phyloP scores from a whole-genome alignment of 208 protist genomes.

The Trypanosomatidae sp. region DNA sequence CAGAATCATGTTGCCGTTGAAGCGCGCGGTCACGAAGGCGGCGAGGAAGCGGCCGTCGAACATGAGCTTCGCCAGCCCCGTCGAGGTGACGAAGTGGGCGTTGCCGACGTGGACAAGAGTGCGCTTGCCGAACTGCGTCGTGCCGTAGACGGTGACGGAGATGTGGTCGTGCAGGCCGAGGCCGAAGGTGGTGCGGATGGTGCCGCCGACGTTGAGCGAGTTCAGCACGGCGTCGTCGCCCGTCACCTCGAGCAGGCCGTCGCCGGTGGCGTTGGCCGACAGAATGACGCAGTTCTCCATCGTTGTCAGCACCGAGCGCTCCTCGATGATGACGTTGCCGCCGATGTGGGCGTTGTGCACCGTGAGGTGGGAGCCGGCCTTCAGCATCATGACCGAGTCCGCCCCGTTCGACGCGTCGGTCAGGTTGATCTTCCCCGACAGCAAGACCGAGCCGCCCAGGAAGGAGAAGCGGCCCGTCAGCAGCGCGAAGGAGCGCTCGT shows the following conservation, averaged over 20 bases:
- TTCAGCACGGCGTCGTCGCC: constrained; percentile 56
- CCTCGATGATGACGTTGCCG: constrained; percentile 37
- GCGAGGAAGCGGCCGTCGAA: constrained; percentile 40
- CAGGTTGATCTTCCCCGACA: constrained; percentile 53
- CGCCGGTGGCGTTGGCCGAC: constrained; percentile 40
- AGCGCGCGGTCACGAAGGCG: constrained; percentile 33
- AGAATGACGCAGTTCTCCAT: constrained; percentile 46
- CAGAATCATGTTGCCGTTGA: constrained; percentile 57
- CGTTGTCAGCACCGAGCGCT: constrained; percentile 43
- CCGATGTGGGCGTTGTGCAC: constrained; percentile 40
- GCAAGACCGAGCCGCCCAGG: constrained; percentile 41
- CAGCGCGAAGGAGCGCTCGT: constrained; percentile 47
- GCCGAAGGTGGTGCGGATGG: constrained; percentile 28
- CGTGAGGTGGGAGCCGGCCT: constrained; percentile 32
- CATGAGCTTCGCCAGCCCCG: constrained; percentile 44
- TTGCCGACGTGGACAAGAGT: constrained; percentile 39
- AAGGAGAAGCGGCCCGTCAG: constrained; percentile 61
- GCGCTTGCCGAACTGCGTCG: constrained; percentile 39
- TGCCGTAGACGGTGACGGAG: constrained; percentile 53
- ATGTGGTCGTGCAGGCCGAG: constrained; percentile 19
- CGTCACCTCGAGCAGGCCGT: constrained; percentile 35
- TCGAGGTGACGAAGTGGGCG: constrained; percentile 49
- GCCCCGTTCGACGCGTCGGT: constrained; percentile 41
- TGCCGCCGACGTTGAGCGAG: constrained; percentile 48
- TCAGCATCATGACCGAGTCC: constrained; percentile 39